Conservation (phyloP, 2,329 filamentous ascomycete species). For the Cladophialophora immunda region DNA sequence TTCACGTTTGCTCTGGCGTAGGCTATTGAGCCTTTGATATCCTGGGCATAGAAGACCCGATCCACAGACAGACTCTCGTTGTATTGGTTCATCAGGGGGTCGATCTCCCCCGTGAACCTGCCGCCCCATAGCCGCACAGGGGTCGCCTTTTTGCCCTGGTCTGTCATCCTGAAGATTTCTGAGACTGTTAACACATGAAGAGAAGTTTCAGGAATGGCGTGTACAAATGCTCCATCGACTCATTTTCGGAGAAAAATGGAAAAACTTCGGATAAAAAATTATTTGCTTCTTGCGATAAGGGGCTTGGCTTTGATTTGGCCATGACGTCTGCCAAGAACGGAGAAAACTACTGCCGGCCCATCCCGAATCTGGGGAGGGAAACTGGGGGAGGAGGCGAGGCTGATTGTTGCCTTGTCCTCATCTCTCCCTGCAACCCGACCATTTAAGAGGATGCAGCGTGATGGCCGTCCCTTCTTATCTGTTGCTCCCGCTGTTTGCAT, state of each 20-base stretch:
- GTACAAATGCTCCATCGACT: not conserved
- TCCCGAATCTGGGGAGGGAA: not conserved
- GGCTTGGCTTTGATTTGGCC: not conserved
- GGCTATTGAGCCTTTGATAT: slow-evolving; percentile 81
- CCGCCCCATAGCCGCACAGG: slow-evolving; percentile 44
- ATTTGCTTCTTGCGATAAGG: not conserved
- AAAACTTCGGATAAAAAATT: slow-evolving; percentile 3
- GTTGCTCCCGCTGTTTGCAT: too few relatives aligned
- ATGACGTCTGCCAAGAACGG: not conserved
- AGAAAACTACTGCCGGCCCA: not conserved
- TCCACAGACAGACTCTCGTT: slow-evolving; percentile 83
- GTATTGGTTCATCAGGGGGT: slow-evolving; percentile 86
- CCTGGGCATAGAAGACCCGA: slow-evolving; percentile 77
- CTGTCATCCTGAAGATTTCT: not conserved
- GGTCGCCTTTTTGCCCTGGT: slow-evolving; percentile 25
- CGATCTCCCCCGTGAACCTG: slow-evolving; percentile 71
- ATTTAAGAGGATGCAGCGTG: too few relatives aligned
- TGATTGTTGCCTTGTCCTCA: too few relatives aligned
- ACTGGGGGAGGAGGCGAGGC: not conserved
- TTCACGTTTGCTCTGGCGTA: slow-evolving; percentile 83
- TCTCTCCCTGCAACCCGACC: too few relatives aligned
- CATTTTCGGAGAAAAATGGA: not conserved
- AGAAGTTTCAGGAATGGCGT: not conserved
- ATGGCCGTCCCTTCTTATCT: too few relatives aligned
- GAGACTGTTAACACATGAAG: not conserved